A percentile compares a stretch with the other conserved stretches of the same genome.
These are phyloP conservation scores for Edaphochlamys debaryana DNA, from an alignment of 139 green algal species.

Conservation along the genomic window DNA sequence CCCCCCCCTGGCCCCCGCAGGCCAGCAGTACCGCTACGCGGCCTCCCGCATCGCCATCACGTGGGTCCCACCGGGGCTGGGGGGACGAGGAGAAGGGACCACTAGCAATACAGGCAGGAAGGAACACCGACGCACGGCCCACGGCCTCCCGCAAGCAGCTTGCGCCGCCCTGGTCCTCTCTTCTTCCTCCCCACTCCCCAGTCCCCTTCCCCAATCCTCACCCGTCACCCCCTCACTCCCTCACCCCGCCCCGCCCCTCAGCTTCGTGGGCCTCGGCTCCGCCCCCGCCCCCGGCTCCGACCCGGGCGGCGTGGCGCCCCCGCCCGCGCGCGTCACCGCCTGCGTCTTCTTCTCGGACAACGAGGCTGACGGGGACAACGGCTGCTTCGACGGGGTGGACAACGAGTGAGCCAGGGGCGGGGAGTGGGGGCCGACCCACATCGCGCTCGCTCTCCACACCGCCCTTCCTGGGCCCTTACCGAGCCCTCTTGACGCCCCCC, in stretches of 20 bases:
- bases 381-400: neutral
- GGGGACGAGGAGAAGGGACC: no score
- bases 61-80: no score
- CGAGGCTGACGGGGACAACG: neutral
- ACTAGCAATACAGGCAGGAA: no score
- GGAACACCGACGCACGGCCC: no score
- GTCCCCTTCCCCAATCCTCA: neutral
- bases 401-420: slow-evolving; percentile 5
- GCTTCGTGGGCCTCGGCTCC: neutral
- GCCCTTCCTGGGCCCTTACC: neutral
- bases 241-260: neutral
- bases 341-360: neutral
- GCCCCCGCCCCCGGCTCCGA: no score
- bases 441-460: neutral
- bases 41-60: neutral
- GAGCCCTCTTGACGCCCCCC: neutral
- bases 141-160: no score
- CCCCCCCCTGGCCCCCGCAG: neutral
- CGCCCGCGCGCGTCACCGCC: neutral
- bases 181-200: no score
- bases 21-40: slow-evolving; percentile 1
- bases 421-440: neutral
- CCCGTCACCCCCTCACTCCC: neutral
- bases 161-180: no score
- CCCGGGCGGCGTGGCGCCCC: no score